These are phyloP conservation scores for Diatrype stigma DNA, from an alignment of 2,329 filamentous ascomycete genomes.

Conservation along the genomic window DNA sequence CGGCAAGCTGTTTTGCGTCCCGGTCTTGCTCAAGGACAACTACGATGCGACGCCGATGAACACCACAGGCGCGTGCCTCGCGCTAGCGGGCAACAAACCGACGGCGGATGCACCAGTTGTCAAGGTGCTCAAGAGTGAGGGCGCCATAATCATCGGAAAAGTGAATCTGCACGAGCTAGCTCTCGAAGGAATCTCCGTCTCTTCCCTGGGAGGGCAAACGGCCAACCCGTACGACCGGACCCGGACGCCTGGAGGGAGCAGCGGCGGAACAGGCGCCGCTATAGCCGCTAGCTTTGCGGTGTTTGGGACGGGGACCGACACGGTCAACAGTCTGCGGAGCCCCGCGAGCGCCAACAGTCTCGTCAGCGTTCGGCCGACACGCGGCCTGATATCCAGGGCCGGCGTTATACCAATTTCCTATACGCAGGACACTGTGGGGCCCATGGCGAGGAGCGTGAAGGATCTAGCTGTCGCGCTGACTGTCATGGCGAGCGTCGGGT, in stretches of 20 bases:
- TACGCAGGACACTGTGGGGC: constrained; percentile 53
- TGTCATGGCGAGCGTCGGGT: constrained; percentile 49
- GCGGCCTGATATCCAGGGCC: constrained; percentile 43
- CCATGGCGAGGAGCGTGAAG: constrained; percentile 46
- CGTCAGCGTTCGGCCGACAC: constrained; percentile 55
- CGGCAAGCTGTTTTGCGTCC: constrained; percentile 55
- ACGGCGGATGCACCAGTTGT: constrained; percentile 46
- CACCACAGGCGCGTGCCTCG: constrained; percentile 53
- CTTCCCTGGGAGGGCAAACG: constrained; percentile 60
- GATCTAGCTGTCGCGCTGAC: constrained; percentile 48
- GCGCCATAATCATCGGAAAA: constrained; percentile 57
- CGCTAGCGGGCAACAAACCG: constrained; percentile 43
- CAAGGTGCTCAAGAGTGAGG: constrained; percentile 42
- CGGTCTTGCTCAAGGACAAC: constrained; percentile 62
- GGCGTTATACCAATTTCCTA: constrained; percentile 53
- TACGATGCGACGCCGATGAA: constrained; percentile 51
- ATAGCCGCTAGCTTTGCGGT: constrained; percentile 53
- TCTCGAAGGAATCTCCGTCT: constrained; percentile 59
- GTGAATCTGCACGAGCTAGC: constrained; percentile 61
- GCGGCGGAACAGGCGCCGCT: constrained; percentile 58
- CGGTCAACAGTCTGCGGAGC: constrained; percentile 58
- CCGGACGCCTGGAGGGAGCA: constrained; percentile 61
- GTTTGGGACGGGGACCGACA: constrained; percentile 55
- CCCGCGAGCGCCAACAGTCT: constrained; percentile 59
- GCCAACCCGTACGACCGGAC: constrained; percentile 58